Evolutionary conservation across 2,329 filamentous ascomycete species (phyloP).

Genomic region (Talaromyces verruculosus): DNA sequence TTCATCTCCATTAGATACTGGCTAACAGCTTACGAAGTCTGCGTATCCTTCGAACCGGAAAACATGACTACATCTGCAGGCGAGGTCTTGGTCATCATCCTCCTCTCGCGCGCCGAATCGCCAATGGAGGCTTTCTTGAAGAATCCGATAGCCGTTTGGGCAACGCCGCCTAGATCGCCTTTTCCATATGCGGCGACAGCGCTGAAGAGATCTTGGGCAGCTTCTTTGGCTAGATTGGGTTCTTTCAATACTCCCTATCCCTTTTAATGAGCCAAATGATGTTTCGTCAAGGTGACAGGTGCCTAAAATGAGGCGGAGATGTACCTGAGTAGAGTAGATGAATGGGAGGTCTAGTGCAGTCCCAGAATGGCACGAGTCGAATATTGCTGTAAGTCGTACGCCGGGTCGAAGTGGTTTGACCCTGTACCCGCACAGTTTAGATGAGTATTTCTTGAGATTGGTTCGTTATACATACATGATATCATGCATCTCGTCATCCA

Average conservation of each 20-base stretch:
- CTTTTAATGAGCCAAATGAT: neutral
- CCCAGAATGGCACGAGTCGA: constrained; percentile 67
- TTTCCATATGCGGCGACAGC: constrained; percentile 74
- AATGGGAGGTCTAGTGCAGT: constrained; percentile 68
- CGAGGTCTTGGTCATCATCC: constrained; percentile 84
- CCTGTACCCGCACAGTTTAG: constrained; percentile 21
- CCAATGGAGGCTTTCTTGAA: constrained; percentile 85
- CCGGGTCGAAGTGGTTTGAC: constrained; percentile 78
- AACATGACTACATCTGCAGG: constrained; percentile 97
- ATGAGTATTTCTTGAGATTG: neutral
- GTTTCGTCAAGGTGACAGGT: neutral
- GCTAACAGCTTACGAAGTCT: constrained; percentile 57
- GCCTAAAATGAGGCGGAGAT: neutral
- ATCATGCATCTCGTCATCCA: constrained; percentile 75
- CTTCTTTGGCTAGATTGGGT: constrained; percentile 66
- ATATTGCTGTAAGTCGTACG: constrained; percentile 73
- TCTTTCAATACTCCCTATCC: constrained; percentile 61
- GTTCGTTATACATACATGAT: constrained; percentile 52
- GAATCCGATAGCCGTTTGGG: constrained; percentile 74
- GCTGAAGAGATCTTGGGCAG: constrained; percentile 62
- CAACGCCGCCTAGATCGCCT: constrained; percentile 79
- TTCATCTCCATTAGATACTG: no score
- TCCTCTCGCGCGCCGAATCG: constrained; percentile 73
- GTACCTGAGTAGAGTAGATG: constrained; percentile 61
- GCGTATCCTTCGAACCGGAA: constrained; percentile 92